Base-by-base conservation (phyloP, 441 rosid genomes). In the Brassica hybrid region DNA sequence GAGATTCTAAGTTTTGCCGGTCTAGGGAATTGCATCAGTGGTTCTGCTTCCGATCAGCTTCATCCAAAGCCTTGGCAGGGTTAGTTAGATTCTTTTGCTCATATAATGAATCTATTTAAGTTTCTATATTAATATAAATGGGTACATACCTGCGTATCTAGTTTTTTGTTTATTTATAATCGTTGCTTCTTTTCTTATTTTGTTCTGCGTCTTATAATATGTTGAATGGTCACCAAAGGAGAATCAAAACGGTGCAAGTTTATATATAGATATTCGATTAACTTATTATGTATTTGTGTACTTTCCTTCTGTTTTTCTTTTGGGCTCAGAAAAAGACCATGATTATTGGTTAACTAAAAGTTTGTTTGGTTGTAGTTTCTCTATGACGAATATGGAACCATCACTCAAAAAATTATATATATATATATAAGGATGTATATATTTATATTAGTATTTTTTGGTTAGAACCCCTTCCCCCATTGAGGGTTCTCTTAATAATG, bases 1-100 rank as follows among this genome's bases (percentile, higher is more conserved):
- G 95, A 91, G 78, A 86, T 94, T 67, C 75, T 94, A 71, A 89
- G 79, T 72, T 84, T 90, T 73, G 87, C 91, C 23, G 94, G 90
- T 41, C 82, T 92, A 56, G 50, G 89, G 87, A 84, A 83, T 18
- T 86, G 87, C 87, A 85, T 86, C 18, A 84, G 84, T 72, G 70
- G 81, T 59, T 65, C 88, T 58, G 19, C 66, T 80, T 80, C 79
- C 34, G 82, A 84, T 17, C 86, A 84, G 16, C 88, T 81, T 45
- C 88, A 85, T 73, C 77, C 81, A 21, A 87, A 84, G 76, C 85
- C 90, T 74, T 88, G 97, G 93, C 86, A 89, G 89, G 86, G 86
- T 80, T 88, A 87, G 86, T 50, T 57, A 62, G 69, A 17, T 50
- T 81, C 80, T 16, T 50, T 63, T 32, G 36, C 48, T 60, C 65